These are phyloP conservation scores for Inga laurina DNA, from an alignment of 306 rosid species.

Conservation along the genomic window DNA sequence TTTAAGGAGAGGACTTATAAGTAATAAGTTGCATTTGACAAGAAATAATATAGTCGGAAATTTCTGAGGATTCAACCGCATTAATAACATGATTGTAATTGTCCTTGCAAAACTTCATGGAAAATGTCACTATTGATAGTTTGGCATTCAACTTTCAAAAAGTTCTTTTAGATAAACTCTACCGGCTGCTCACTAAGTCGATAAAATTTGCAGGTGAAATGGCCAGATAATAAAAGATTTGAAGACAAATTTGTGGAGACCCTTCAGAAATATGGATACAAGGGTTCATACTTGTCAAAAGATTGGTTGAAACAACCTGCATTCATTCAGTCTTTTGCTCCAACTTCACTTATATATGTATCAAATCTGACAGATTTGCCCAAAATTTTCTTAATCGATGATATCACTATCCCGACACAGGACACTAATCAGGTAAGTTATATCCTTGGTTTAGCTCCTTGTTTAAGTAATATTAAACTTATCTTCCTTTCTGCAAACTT, in stretches of 20 bases:
- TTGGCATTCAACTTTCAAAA: background rate
- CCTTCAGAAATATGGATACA: constrained; percentile 70
- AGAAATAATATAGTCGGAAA: background rate
- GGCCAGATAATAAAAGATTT: constrained; percentile 51
- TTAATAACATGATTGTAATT: background rate
- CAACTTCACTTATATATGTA: constrained; percentile 55
- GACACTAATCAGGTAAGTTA: constrained; percentile 69
- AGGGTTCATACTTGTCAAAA: constrained; percentile 66
- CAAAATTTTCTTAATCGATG: constrained; percentile 60
- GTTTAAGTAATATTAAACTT: background rate
- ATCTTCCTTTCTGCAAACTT: background rate
- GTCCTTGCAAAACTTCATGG: background rate
- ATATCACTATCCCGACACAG: constrained; percentile 54
- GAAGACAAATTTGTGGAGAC: constrained; percentile 74
- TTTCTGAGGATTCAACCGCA: background rate
- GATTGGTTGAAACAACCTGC: constrained; percentile 72
- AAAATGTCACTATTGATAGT: background rate
- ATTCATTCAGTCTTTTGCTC: constrained; percentile 77
- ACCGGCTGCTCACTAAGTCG: constrained; percentile 20
- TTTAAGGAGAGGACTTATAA: background rate
- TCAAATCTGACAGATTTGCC: constrained; percentile 70
- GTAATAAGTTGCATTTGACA: background rate
- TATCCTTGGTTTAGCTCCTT: background rate
- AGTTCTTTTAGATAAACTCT: background rate
- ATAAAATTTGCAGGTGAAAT: constrained; percentile 54